Percentiles rank a stretch among this genome's conserved stretches.
These are phyloP conservation scores for Lactarius hatsudake DNA, from an alignment of 768 basidiomycete species.

Conservation along the genomic window DNA sequence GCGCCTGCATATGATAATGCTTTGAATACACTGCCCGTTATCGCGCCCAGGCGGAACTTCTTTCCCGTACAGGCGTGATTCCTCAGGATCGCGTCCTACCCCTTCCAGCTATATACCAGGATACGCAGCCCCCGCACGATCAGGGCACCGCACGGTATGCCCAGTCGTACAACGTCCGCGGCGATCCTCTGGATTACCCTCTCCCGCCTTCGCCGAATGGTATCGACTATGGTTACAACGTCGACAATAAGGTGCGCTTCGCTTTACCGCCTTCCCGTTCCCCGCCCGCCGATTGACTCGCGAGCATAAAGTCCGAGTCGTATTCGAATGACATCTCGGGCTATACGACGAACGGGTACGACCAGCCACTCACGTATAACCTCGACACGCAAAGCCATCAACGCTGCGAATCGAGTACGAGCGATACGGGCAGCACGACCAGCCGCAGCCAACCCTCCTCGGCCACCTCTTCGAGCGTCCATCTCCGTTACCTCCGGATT, in stretches of 20 bases:
- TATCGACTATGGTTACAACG: conserved; percentile 22
- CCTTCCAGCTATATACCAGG: conserved; percentile 24
- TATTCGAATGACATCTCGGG: background rate
- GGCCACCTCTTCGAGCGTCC: conserved; percentile 50
- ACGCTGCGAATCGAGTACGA: conserved; percentile 33
- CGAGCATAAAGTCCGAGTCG: conserved; percentile 12
- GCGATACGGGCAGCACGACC: conserved; percentile 44
- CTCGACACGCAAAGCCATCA: conserved; percentile 28
- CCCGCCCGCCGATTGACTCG: conserved; percentile 14
- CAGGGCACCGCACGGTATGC: conserved; percentile 16
- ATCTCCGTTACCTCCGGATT: conserved; percentile 40
- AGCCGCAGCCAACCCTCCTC: conserved; percentile 51
- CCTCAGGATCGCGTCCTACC: conserved; percentile 23
- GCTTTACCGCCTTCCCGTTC: background rate
- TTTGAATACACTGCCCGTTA: conserved; percentile 48
- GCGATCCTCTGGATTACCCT: conserved; percentile 20
- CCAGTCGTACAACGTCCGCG: conserved; percentile 13
- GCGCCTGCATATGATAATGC: conserved; percentile 20
- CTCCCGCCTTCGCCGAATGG: conserved; percentile 18
- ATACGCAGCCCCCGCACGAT: conserved; percentile 21
- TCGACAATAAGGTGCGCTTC: conserved; percentile 25
- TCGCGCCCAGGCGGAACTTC: conserved; percentile 44
- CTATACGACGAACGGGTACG: conserved; percentile 19
- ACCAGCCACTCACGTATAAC: conserved; percentile 26
- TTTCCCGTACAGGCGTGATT: conserved; percentile 38